Conservation (phyloP, 73 alveolate species). For the Symbiodinium pilosum region DNA sequence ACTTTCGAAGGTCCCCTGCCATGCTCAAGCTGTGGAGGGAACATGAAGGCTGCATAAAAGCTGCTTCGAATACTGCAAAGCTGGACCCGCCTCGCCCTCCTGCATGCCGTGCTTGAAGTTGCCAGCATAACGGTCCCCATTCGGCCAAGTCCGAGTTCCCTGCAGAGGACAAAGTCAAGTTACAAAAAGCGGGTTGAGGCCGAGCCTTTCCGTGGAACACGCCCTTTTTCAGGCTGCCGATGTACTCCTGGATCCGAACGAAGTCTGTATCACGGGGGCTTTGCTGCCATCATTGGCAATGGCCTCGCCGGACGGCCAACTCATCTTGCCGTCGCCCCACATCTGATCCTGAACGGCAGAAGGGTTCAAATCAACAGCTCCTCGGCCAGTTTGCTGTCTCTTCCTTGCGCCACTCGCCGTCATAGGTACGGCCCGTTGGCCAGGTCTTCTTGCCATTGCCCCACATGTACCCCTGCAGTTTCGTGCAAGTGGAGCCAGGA, state of each 20-base stretch:
- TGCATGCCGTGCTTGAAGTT: constrained; percentile 94
- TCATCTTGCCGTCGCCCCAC: constrained; percentile 94
- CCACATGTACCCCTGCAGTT: constrained; percentile 95
- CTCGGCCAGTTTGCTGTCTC: too few relatives aligned
- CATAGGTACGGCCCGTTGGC: constrained; percentile 92
- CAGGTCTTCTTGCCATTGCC: constrained; percentile 94
- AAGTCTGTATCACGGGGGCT: neutral
- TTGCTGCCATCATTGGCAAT: neutral
- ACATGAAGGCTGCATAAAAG: neutral
- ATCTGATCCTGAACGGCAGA: constrained; percentile 56
- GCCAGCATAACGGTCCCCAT: constrained; percentile 90
- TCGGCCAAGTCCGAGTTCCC: constrained; percentile 94
- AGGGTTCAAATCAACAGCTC: too few relatives aligned
- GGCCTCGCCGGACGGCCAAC: constrained; percentile 92
- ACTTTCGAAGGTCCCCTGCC: constrained; percentile 91
- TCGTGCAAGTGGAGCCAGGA: too few relatives aligned
- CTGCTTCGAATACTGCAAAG: neutral
- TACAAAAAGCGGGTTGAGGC: neutral
- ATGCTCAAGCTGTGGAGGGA: too few relatives aligned
- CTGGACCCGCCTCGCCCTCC: constrained; percentile 76
- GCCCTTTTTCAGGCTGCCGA: constrained; percentile 86
- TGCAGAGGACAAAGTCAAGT: too few relatives aligned
- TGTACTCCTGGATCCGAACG: constrained; percentile 31
- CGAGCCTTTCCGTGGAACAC: constrained; percentile 89
- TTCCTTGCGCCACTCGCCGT: constrained; percentile 92